Percentiles rank a stretch among this genome's conserved stretches.
Conservation (phyloP, 257 asterid genomes). For the Knoxia roxburghii region DNA sequence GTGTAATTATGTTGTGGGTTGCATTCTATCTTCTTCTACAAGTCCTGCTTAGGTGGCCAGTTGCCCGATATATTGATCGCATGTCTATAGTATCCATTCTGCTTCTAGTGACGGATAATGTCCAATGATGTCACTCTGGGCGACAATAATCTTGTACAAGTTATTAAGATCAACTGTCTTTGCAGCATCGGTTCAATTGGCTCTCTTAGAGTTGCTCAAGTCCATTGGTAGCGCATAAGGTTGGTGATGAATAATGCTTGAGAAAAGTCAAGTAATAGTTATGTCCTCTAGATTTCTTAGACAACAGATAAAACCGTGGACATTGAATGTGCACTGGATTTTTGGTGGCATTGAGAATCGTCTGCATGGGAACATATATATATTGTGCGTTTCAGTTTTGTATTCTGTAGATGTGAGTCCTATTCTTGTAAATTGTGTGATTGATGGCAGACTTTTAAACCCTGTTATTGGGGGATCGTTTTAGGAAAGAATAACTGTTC, state of each 20-base stretch:
- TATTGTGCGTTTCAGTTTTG: constrained; percentile 30
- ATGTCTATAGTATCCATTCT: constrained; percentile 2
- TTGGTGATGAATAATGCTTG: constrained; percentile 10
- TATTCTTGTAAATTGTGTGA: constrained; percentile 49
- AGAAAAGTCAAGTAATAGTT: constrained; percentile 2
- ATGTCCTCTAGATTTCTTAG: constrained; percentile 10
- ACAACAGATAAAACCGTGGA: constrained; percentile 19
- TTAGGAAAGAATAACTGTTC: constrained; percentile 13
- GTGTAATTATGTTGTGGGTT: constrained; percentile 30
- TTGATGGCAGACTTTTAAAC: constrained; percentile 15
- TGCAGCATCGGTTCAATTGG: constrained; percentile 9
- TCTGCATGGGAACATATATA: constrained; percentile 19
- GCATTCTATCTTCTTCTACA: constrained; percentile 17
- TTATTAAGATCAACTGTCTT: constrained; percentile 13
- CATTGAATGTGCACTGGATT: constrained; percentile 20
- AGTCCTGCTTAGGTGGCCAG: constrained; percentile 9
- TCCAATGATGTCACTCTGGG: constrained; percentile 40
- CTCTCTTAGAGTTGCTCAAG: constrained; percentile 7
- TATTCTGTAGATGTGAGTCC: constrained; percentile 32
- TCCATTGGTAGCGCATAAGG: constrained; percentile 13
- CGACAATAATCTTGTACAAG: constrained; percentile 13
- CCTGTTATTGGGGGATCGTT: constrained; percentile 3
- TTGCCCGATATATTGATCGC: not conserved
- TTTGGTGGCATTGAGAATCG: constrained; percentile 5
- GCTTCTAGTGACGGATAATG: constrained; percentile 32